Conservation (phyloP, 2,329 filamentous ascomycete genomes). For the Penicillium sp. region DNA sequence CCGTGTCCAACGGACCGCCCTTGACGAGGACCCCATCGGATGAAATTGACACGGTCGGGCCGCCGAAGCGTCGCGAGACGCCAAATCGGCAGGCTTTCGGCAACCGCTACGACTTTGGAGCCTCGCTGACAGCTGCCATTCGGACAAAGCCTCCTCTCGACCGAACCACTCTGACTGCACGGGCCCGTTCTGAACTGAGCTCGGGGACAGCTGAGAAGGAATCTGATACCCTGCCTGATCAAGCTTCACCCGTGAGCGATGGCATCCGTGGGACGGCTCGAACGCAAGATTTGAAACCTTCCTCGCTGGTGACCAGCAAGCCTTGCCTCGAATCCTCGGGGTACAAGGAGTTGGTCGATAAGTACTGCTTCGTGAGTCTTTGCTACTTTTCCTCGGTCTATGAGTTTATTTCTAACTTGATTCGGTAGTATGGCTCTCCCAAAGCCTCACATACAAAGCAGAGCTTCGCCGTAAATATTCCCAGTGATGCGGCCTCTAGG, state of each 20-base stretch:
- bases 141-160: conserved; percentile 63
- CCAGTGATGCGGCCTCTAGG: conserved; percentile 11
- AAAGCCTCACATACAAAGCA: conserved; percentile 35
- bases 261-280: conserved; percentile 11
- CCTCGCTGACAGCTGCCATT: conserved; percentile 82
- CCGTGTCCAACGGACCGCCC: conserved; percentile 64
- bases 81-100: conserved; percentile 71
- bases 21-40: conserved; percentile 71
- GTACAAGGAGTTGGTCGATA: conserved; percentile 95
- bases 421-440: conserved; percentile 50
- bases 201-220: conserved; percentile 13
- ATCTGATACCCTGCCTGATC: conserved; percentile 13
- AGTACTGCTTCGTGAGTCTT: conserved; percentile 98
- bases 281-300: conserved; percentile 44
- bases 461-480: conserved; percentile 12
- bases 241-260: conserved; percentile 21
- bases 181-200: conserved; percentile 53
- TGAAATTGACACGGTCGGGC: conserved; percentile 60
- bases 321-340: conserved; percentile 78
- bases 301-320: conserved; percentile 58
- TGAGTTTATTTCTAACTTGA: conserved; percentile 10
- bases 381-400: background rate
- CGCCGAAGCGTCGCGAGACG: conserved; percentile 46
- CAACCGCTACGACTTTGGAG: conserved; percentile 92
- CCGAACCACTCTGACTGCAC: conserved; percentile 54